Evolutionary conservation across 495 filamentous ascomycete genomes (phyloP).

Genomic region (Sphaerosporella brunnea): DNA sequence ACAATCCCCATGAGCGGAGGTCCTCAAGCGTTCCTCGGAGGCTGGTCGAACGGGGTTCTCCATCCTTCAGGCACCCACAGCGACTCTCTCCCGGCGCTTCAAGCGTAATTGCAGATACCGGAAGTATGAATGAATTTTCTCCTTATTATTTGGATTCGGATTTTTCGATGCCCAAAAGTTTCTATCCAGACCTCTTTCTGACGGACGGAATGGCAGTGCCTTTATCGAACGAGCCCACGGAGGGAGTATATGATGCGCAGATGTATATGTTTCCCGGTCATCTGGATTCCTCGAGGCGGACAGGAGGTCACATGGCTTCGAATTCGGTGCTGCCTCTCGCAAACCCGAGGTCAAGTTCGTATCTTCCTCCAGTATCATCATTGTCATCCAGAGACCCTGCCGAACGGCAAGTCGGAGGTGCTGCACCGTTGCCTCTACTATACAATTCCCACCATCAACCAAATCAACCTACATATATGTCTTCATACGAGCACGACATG

Average conservation of each 20-base stretch:
- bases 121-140: constrained; percentile 20
- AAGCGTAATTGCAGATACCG: constrained; percentile 18
- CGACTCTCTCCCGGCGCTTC: constrained; percentile 19
- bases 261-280: constrained; percentile 14
- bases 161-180: neutral
- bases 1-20: constrained; percentile 16
- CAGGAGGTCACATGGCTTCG: constrained; percentile 14
- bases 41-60: constrained; percentile 19
- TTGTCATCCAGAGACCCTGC: constrained; percentile 21
- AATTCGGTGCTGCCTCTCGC: constrained; percentile 15
- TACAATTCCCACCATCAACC: constrained; percentile 3
- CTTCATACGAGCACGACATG: neutral
- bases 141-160: constrained; percentile 1
- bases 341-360: constrained; percentile 20
- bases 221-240: constrained; percentile 13
- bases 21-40: constrained; percentile 20
- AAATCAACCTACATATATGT: neutral
- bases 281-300: constrained; percentile 21
- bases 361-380: constrained; percentile 20
- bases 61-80: constrained; percentile 15
- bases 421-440: constrained; percentile 10
- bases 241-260: constrained; percentile 20
- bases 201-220: constrained; percentile 14
- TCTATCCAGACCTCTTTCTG: constrained; percentile 15
- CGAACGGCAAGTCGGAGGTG: constrained; percentile 11